A percentile compares a stretch with the other conserved stretches of the same genome.
These are phyloP conservation scores for Discostella pseudostelligera DNA, from an alignment of 108 stramenopile species.

Conservation along the genomic window DNA sequence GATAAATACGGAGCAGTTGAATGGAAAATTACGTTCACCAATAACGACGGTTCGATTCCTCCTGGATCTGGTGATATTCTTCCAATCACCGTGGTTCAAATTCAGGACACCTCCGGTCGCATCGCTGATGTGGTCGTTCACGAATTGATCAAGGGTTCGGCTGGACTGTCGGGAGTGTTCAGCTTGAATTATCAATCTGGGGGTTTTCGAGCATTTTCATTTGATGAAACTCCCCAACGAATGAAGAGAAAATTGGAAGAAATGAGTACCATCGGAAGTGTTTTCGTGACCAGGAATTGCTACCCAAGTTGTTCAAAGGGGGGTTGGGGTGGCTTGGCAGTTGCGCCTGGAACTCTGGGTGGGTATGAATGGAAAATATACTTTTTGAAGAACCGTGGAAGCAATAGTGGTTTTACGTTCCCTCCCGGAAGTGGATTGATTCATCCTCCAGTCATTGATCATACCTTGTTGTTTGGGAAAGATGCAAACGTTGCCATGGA, in stretches of 20 bases:
- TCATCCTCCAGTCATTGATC: constrained; percentile 51
- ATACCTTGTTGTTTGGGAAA: constrained; percentile 46
- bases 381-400: constrained; percentile 73
- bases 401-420: constrained; percentile 63
- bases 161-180: constrained; percentile 65
- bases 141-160: constrained; percentile 62
- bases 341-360: constrained; percentile 55
- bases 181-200: constrained; percentile 49
- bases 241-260: constrained; percentile 69
- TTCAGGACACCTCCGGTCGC: constrained; percentile 43
- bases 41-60: constrained; percentile 59
- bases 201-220: constrained; percentile 45
- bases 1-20: constrained; percentile 76
- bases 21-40: constrained; percentile 61
- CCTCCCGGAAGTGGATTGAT: constrained; percentile 81
- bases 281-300: constrained; percentile 54
- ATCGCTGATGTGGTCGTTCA: constrained; percentile 43
- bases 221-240: constrained; percentile 57
- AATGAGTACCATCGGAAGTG: constrained; percentile 68
- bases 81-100: constrained; percentile 48
- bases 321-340: constrained; percentile 76
- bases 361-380: constrained; percentile 76
- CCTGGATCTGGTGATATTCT: constrained; percentile 76
- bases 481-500: constrained; percentile 38
- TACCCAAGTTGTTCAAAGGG: constrained; percentile 62